Conservation (phyloP, 306 rosid species). For the Cicer bijugum region DNA sequence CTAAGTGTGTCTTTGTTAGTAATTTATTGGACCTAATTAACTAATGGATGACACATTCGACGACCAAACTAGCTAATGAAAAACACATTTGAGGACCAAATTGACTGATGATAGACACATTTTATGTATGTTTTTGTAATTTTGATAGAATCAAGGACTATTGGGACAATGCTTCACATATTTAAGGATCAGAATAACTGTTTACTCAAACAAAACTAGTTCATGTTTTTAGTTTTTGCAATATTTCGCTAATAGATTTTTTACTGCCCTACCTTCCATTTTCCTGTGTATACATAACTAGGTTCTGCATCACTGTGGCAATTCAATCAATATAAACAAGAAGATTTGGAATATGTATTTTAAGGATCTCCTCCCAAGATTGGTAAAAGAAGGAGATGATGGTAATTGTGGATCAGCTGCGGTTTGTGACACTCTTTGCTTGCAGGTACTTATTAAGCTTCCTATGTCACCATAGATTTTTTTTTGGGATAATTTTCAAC, state of each 20-base stretch:
- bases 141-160: no score
- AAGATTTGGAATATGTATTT: slow-evolving; percentile 58
- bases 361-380: slow-evolving; percentile 61
- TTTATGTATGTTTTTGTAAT: no score
- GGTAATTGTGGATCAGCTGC: slow-evolving; percentile 62
- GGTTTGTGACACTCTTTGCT: slow-evolving; percentile 64
- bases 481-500: background rate
- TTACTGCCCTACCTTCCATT: slow-evolving; percentile 30
- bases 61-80: no score
- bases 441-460: slow-evolving; percentile 55
- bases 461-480: background rate
- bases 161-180: no score
- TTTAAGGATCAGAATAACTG: no score
- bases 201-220: background rate
- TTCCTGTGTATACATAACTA: slow-evolving; percentile 40
- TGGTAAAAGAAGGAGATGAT: slow-evolving; percentile 57
- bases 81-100: no score
- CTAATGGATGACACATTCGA: no score
- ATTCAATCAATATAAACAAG: slow-evolving; percentile 59
- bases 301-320: slow-evolving; percentile 63
- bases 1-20: no score
- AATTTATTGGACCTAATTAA: no score
- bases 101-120: no score
- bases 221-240: slow-evolving; percentile 25
- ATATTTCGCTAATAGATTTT: slow-evolving; percentile 12